Evolutionary conservation across 2,329 filamentous ascomycete genomes (phyloP), one percentile per base, ranked within the genome.

Genomic region (Ophidiomyces ophidiicola): DNA sequence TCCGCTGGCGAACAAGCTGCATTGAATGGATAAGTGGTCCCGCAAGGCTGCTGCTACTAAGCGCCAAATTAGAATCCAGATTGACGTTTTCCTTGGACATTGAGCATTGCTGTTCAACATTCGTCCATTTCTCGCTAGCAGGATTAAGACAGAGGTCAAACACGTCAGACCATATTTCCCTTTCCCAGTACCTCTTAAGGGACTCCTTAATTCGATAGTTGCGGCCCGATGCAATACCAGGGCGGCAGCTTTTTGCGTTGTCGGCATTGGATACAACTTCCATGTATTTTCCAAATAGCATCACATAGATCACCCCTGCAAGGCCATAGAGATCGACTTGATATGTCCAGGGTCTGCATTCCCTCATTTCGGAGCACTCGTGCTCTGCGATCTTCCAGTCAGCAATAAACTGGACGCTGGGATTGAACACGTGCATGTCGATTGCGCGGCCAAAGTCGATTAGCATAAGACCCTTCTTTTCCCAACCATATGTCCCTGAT

Each of bases 361-460:
- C 88, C 32, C 87, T 80, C 74, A 96, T 94, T 68, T 98, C 90
- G 12, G 83, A 80, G 60, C 90, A 98, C 61, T 98, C 90, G 37
- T 85, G 80, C 17, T 81, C 72, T 11, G 74, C 76, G 0, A 84
- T 86, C 60, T 90, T 82, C 90, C 90, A 98, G 63, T 98, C 90
- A 0, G 88, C 90, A 44, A 96, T 76, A 67, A 98, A 98, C 48
- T 80, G 78, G 7, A 88, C 84, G 29, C 79, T 73, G 0, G 78
- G 70, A 2, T 64, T 62, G 65, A 96, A 98, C 2, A 75, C 78
- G 42, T 76, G 78, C 83, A 94, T 92, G 62, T 98, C 90, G 57
- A 98, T 92, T 35, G 77, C 84, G 1, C 90, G 78, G 1, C 90
- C 90, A 55, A 98, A 94, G 62, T 98, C 90, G 51, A 98, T 96